A percentile compares a stretch with the other conserved stretches of the same genome.
Conservation (phyloP, 129 eudicot species). For the Heracleum sosnowskyi region DNA sequence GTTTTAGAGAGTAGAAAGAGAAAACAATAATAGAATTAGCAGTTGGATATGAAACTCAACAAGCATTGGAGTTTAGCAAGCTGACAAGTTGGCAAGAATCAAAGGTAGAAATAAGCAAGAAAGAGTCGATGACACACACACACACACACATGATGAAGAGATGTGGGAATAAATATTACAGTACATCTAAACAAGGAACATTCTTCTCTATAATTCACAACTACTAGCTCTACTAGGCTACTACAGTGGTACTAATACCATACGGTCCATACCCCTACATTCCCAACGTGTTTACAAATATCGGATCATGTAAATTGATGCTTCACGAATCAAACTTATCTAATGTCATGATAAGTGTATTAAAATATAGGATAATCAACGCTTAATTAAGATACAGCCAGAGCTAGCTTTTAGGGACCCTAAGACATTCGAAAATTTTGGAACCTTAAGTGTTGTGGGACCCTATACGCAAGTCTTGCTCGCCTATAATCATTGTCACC, state of each 20-base stretch:
- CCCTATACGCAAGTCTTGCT: too few species aligned
- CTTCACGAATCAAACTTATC: background rate
- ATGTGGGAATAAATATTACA: slow-evolving; percentile 1
- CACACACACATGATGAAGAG: background rate
- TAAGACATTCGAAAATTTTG: too few species aligned
- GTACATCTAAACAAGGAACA: background rate
- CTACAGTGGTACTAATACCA: slow-evolving; percentile 1
- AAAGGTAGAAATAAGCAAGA: background rate
- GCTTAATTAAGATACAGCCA: background rate
- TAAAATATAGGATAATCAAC: background rate
- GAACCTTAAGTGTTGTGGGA: too few species aligned
- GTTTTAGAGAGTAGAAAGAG: slow-evolving; percentile 8
- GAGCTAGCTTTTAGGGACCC: too few species aligned
- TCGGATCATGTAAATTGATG: background rate
- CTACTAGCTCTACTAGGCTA: slow-evolving; percentile 11
- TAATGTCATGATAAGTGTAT: background rate
- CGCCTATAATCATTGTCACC: too few species aligned
- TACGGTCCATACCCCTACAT: background rate
- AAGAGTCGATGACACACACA: background rate
- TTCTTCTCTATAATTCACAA: background rate
- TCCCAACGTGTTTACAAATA: background rate
- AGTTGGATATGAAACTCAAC: background rate
- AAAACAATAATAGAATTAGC: slow-evolving; percentile 6
- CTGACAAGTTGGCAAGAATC: slow-evolving; percentile 15
- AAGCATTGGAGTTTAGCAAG: slow-evolving; percentile 1